Evolutionary conservation across 257 asterid species (phyloP), one percentile per base, ranked within the genome.

Genomic region (Solanum gandarillasii): DNA sequence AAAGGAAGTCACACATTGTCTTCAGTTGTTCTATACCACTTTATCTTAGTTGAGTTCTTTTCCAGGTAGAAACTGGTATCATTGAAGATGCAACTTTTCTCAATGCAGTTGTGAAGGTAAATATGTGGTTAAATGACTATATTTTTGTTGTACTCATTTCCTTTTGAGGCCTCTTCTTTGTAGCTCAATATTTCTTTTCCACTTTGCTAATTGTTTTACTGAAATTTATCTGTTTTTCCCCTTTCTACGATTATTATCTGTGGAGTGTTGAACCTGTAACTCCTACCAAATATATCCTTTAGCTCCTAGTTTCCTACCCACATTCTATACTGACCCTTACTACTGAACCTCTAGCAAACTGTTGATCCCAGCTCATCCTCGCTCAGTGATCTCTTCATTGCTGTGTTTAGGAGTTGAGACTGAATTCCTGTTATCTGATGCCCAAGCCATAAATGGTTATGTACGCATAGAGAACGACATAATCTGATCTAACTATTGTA

Each of bases 91-190:
- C 98, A 29, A 85, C 95, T 89, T 94, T 92, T 90, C 95, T 96
- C 46, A 94, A 92, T 87, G 98, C 98, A 85, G 99, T 96, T 86
- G 99, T 96, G 29, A 96, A 96, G 99, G 99, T 96, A 88, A 16
- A 7, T 75, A 46, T 72, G 43, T 31, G 70, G 86, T 29, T 82
- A 48, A 82, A 48, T 48, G 43, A 7, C 70, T 5, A 10, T 48
- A 18, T 48, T 25, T 25, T 48, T 46, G 12, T 29, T 46, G 12
- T 18, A 27, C 86, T 82, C 29, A 48, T 82, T 29, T 29, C 12
- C 18, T 48, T 48, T 48, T 52, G 16, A 82, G 70, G 70, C 43
- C 41, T 82, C 70, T 27, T 48, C 85, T 48, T 82, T 48, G 70
- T 48, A 46, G 85, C 68, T 82, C 70, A 20, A 86, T 58, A 82